Evolutionary conservation across 2,329 filamentous ascomycete genomes (phyloP).

Genomic region (Karstenula rhodostoma): DNA sequence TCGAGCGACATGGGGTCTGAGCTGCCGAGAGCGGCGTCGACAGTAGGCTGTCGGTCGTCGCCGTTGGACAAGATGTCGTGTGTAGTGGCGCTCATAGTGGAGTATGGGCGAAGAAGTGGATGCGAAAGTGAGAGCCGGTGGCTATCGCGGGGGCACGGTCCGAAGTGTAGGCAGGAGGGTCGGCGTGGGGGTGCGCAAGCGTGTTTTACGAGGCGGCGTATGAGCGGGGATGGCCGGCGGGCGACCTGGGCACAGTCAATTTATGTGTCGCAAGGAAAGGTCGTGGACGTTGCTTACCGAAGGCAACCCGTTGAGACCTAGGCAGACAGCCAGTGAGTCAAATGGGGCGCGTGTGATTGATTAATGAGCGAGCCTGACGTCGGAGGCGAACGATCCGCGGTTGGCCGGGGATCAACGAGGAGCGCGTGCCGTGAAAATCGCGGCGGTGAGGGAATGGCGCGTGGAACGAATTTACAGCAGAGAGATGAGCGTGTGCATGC

Average conservation of each 20-base stretch:
- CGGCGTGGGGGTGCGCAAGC: constrained; percentile 9
- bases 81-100: constrained; percentile 34
- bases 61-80: constrained; percentile 29
- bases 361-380: constrained; percentile 6
- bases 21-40: constrained; percentile 35
- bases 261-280: neutral
- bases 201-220: neutral
- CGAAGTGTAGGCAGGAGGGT: constrained; percentile 1
- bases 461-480: neutral
- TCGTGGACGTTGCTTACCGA: neutral
- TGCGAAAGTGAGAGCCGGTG: constrained; percentile 8
- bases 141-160: constrained; percentile 8
- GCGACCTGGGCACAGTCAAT: neutral
- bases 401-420: constrained; percentile 3
- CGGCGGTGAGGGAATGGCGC: neutral
- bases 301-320: constrained; percentile 2
- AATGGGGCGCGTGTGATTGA: neutral
- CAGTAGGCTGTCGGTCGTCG: constrained; percentile 20
- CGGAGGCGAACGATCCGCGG: constrained; percentile 7
- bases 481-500: neutral
- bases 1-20: constrained; percentile 48
- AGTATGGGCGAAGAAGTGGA: constrained; percentile 15
- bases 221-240: neutral
- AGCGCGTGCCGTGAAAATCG: neutral
- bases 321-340: constrained; percentile 11